phyloP scores from a whole-genome alignment of 2,329 filamentous ascomycete genomes.

The Clonostachys sp. region DNA sequence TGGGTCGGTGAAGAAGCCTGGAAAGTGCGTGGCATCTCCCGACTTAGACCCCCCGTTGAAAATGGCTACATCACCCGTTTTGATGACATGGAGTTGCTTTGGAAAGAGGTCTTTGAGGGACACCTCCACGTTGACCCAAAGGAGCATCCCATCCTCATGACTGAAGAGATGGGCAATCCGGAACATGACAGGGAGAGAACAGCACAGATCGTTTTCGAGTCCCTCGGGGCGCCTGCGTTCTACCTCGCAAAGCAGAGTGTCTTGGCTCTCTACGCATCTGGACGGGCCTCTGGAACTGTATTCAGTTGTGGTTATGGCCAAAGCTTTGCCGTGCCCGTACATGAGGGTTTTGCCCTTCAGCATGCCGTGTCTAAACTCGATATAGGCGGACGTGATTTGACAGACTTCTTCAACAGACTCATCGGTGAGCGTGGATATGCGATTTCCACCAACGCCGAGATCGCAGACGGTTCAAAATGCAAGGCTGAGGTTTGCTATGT shows the following conservation, averaged over 20 bases:
- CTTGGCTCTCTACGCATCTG: slow-evolving; percentile 97
- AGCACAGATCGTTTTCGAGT: slow-evolving; percentile 99
- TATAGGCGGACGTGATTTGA: slow-evolving; percentile 99
- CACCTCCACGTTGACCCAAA: slow-evolving; percentile 99
- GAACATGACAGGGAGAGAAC: slow-evolving; percentile 99
- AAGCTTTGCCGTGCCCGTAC: slow-evolving; percentile 99
- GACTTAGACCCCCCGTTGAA: slow-evolving; percentile 98
- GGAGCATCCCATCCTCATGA: slow-evolving; percentile 99
- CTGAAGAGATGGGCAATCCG: slow-evolving; percentile 99
- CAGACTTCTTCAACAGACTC: slow-evolving; percentile 99
- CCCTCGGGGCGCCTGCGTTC: slow-evolving; percentile 99
- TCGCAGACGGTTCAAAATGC: slow-evolving; percentile 99
- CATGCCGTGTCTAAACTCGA: slow-evolving; percentile 99
- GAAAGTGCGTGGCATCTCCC: slow-evolving; percentile 99
- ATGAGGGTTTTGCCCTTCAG: slow-evolving; percentile 99
- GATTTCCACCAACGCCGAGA: slow-evolving; percentile 99
- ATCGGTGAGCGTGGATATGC: slow-evolving; percentile 98
- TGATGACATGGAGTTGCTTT: slow-evolving; percentile 99
- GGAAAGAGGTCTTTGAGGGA: slow-evolving; percentile 99
- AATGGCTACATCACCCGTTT: slow-evolving; percentile 99
- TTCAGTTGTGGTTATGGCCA: slow-evolving; percentile 99
- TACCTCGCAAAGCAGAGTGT: slow-evolving; percentile 99
- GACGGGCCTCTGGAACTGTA: slow-evolving; percentile 99
- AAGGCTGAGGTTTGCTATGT: slow-evolving; percentile 99
- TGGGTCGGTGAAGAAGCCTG: slow-evolving; percentile 99